These are phyloP conservation scores for Saccharomyces paradoxus DNA, from an alignment of 805 yeast genomes.

Conservation along the genomic window DNA sequence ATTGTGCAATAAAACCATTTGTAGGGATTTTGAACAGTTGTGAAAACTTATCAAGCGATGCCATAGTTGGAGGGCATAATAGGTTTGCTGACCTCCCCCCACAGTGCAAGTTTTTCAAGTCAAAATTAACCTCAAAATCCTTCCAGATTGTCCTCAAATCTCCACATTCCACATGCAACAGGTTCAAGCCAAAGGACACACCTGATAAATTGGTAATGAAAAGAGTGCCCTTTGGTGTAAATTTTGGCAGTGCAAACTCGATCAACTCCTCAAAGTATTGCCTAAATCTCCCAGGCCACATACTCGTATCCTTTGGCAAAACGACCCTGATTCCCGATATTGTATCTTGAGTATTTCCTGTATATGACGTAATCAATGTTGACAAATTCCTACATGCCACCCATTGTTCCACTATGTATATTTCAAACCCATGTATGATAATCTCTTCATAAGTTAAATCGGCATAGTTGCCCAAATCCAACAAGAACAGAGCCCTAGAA, in stretches of 20 bases:
- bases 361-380: conserved; percentile 67
- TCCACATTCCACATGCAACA: conserved; percentile 64
- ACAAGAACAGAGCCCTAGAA: conserved; percentile 42
- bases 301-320: conserved; percentile 31
- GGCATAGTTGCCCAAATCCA: conserved; percentile 35
- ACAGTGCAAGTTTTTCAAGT: conserved; percentile 69
- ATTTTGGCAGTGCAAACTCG: conserved; percentile 58
- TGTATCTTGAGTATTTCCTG: conserved; percentile 69
- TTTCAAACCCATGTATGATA: conserved; percentile 66
- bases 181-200: conserved; percentile 63
- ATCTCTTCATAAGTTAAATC: conserved; percentile 40
- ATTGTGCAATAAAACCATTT: not conserved
- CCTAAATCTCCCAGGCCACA: conserved; percentile 39
- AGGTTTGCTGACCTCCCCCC: conserved; percentile 77
- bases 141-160: conserved; percentile 43
- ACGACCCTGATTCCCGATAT: conserved; percentile 54
- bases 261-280: conserved; percentile 58
- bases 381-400: conserved; percentile 61
- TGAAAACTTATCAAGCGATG: conserved; percentile 73
- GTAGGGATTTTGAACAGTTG: conserved; percentile 57
- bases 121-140: conserved; percentile 62
- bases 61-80: conserved; percentile 62
- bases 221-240: conserved; percentile 49
- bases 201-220: conserved; percentile 76
- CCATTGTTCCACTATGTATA: conserved; percentile 95